These are phyloP conservation scores for Penicillium occitanis DNA, from an alignment of 2,329 filamentous ascomycete genomes.

Conservation along the genomic window DNA sequence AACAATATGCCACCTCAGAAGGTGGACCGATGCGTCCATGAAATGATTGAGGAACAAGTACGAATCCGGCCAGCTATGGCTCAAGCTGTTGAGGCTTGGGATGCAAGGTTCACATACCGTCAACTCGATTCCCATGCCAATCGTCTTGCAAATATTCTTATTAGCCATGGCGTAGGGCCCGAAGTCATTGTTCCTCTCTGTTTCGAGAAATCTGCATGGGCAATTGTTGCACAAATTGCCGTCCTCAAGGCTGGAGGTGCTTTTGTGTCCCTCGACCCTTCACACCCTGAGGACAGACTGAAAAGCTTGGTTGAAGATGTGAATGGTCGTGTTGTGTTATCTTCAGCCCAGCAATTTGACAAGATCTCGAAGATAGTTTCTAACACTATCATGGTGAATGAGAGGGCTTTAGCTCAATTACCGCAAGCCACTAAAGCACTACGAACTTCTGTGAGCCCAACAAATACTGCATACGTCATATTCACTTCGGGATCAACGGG, in stretches of 20 bases:
- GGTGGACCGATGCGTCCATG: constrained; percentile 38
- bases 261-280: constrained; percentile 44
- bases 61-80: constrained; percentile 26
- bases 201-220: constrained; percentile 48
- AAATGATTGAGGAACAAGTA: constrained; percentile 37
- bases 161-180: constrained; percentile 40
- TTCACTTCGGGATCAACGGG: constrained; percentile 60
- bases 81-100: constrained; percentile 35
- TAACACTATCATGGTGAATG: constrained; percentile 31
- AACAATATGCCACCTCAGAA: constrained; percentile 32
- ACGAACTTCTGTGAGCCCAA: constrained; percentile 25
- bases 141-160: constrained; percentile 38
- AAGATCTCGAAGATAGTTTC: constrained; percentile 34
- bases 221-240: constrained; percentile 43
- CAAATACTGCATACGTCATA: constrained; percentile 57
- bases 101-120: constrained; percentile 38
- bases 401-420: constrained; percentile 31
- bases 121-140: constrained; percentile 41
- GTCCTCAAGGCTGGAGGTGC: constrained; percentile 45
- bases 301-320: constrained; percentile 39
- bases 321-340: constrained; percentile 35
- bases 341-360: constrained; percentile 31
- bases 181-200: constrained; percentile 42
- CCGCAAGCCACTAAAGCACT: constrained; percentile 7
- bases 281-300: constrained; percentile 40